phyloP scores from a whole-genome alignment of 148 eudicot genomes.

The Suaeda aralocaspica region DNA sequence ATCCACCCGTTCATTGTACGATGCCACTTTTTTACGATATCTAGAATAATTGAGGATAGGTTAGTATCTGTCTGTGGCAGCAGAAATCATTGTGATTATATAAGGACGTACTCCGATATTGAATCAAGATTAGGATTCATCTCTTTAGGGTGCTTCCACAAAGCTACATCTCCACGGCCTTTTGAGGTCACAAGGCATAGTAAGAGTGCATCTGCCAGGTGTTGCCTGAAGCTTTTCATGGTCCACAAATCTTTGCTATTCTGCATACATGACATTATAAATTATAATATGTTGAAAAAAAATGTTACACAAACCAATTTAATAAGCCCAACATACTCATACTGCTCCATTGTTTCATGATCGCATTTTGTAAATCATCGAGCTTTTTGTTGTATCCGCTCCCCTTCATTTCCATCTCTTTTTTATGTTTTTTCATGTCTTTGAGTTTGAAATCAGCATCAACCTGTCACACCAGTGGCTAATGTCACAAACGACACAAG shows the following conservation, averaged over 20 bases:
- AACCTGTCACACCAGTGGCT: constrained; percentile 50
- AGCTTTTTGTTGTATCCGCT: constrained; percentile 74
- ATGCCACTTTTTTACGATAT: constrained; percentile 65
- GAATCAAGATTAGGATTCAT: constrained; percentile 98
- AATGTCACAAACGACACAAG: constrained; percentile 10
- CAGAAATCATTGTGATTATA: constrained; percentile 31
- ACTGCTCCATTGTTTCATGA: constrained; percentile 90
- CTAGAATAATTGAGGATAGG: constrained; percentile 28
- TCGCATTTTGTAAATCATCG: constrained; percentile 61
- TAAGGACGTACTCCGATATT: constrained; percentile 82
- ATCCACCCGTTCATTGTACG: constrained; percentile 81
- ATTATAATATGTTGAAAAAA: not conserved
- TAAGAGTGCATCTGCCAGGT: constrained; percentile 68
- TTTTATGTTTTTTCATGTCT: constrained; percentile 72
- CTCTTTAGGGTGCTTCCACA: constrained; percentile 93
- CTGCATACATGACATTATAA: constrained; percentile 52
- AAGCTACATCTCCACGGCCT: constrained; percentile 67
- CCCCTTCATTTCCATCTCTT: constrained; percentile 81
- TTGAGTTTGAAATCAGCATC: constrained; percentile 93
- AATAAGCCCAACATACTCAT: constrained; percentile 20
- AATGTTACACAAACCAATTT: not conserved
- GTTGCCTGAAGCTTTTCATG: constrained; percentile 74
- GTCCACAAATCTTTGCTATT: constrained; percentile 78
- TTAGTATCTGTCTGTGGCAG: constrained; percentile 15
- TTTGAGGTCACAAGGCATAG: constrained; percentile 54